Base-by-base conservation (phyloP, 306 rosid genomes). In the Casuarina equisetifolia region DNA sequence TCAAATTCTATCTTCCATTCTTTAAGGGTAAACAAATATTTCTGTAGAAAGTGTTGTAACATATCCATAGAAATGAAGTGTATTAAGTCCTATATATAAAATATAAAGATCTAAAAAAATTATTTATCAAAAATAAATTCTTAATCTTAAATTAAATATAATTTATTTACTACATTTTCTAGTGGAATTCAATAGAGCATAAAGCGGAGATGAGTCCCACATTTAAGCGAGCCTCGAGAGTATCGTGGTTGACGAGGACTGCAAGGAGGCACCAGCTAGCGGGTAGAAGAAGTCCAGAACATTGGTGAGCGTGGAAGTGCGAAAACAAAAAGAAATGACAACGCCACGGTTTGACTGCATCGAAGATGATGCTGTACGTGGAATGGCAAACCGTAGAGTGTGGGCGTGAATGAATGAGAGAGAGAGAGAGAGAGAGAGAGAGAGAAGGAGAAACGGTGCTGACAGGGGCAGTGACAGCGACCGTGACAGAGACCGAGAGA, bases 351-450 rank as follows among this genome's bases (percentile, higher is more conserved):
- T 82, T 82, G 88, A 80, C 82, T 78, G 93, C 91, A 87, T 86
- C 76, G 89, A 78, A 79, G 5, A 74, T 39, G 83, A 89, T 79
- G 90, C 6, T 90, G 98, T 91, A 64, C 82, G 81, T 91, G 87
- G 97, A 93, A 93, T 85, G 96, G 96, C 90, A 72, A 91, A 91
- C 97, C 96, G 59, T 57, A 76, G 76, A 73, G 92, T 83, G 93
- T 91, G 97, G 96, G 97, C 11, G 25, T 73, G 81, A 79, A 39
- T 81, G 81, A 77, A 40, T 51, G 70, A 51, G 62, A 68, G 57
- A 50, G 35, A 44, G n/a, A 57, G 70, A 62, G 64, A 78, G 32
- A 46, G 69, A 55, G 63, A n/a, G 55, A 10, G 69, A 4, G 13
- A 4, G n/a, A 42, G 16, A 7, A 2, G 5, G 3, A 38, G 44